Evolutionary conservation across 805 yeast genomes (phyloP).

Genomic region (Candida railenensis): DNA sequence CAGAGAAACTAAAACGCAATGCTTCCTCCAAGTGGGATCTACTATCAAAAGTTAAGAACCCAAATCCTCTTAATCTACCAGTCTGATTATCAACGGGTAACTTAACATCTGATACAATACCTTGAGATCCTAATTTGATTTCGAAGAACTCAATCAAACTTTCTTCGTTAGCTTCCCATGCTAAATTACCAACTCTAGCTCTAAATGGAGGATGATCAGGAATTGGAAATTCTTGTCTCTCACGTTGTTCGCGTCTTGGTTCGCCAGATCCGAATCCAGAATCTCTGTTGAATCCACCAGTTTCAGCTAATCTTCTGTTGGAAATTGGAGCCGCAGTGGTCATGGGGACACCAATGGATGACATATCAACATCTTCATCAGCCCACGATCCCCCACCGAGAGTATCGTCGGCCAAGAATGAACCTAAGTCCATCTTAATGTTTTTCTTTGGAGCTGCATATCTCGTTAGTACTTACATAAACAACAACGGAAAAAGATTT

Average conservation of each 20-base stretch:
- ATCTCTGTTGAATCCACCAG: constrained; percentile 7
- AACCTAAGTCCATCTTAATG: constrained; percentile 80
- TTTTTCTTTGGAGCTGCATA: constrained; percentile 51
- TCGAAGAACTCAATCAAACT: constrained; percentile 61
- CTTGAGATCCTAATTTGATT: constrained; percentile 49
- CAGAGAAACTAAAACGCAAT: constrained; percentile 42
- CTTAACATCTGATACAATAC: constrained; percentile 59
- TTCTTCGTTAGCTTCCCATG: constrained; percentile 75
- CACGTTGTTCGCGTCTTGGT: constrained; percentile 31
- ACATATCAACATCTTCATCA: constrained; percentile 75
- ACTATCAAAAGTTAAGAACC: constrained; percentile 50
- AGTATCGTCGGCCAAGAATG: constrained; percentile 77
- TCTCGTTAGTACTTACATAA: constrained; percentile 10
- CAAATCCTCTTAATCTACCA: constrained; percentile 61
- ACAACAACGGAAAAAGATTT: constrained; percentile 4
- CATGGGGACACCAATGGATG: constrained; percentile 56
- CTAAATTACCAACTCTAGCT: constrained; percentile 84
- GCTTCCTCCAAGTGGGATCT: constrained; percentile 52
- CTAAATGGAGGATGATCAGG: constrained; percentile 92
- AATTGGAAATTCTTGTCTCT: constrained; percentile 72
- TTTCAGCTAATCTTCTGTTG: constrained; percentile 11
- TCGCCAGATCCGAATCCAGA: constrained; percentile 17
- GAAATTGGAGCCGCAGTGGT: constrained; percentile 19
- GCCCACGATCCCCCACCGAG: constrained; percentile 83
- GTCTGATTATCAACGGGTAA: constrained; percentile 68